phyloP scores from a whole-genome alignment of 345 rosid genomes.

The Noccaea caerulescens region DNA sequence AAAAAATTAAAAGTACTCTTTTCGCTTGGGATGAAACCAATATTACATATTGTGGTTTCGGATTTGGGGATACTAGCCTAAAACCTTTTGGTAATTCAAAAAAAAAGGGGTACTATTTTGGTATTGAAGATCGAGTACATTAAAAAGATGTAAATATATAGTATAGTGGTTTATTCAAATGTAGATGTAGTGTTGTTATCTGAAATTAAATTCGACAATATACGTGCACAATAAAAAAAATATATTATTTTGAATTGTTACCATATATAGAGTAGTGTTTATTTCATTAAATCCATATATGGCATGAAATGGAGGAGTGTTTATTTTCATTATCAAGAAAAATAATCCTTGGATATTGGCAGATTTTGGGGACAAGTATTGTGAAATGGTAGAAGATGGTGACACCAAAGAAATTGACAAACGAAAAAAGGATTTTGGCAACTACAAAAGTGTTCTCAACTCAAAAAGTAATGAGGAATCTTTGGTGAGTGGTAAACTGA shows the following conservation, averaged over 20 bases:
- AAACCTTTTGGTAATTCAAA: too few relatives aligned
- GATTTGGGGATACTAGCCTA: too few relatives aligned
- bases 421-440: slow-evolving; percentile 48
- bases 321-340: slow-evolving; percentile 11
- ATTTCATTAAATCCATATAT: slow-evolving; percentile 2
- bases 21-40: too few relatives aligned
- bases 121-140: not conserved
- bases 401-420: slow-evolving; percentile 40
- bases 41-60: too few relatives aligned
- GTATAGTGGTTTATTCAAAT: not conserved
- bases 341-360: slow-evolving; percentile 27
- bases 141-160: not conserved
- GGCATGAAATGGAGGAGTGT: not conserved
- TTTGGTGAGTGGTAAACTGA: slow-evolving; percentile 54
- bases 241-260: too few relatives aligned
- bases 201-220: too few relatives aligned
- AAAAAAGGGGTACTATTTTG: not conserved
- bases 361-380: slow-evolving; percentile 69
- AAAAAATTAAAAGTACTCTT: too few relatives aligned
- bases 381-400: slow-evolving; percentile 37
- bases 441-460: slow-evolving; percentile 58
- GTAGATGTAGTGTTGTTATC: too few relatives aligned
- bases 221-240: too few relatives aligned
- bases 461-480: slow-evolving; percentile 71
- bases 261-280: too few relatives aligned